Base-by-base conservation (phyloP, 208 protist genomes). In the Paratrypanosoma confusum region DNA sequence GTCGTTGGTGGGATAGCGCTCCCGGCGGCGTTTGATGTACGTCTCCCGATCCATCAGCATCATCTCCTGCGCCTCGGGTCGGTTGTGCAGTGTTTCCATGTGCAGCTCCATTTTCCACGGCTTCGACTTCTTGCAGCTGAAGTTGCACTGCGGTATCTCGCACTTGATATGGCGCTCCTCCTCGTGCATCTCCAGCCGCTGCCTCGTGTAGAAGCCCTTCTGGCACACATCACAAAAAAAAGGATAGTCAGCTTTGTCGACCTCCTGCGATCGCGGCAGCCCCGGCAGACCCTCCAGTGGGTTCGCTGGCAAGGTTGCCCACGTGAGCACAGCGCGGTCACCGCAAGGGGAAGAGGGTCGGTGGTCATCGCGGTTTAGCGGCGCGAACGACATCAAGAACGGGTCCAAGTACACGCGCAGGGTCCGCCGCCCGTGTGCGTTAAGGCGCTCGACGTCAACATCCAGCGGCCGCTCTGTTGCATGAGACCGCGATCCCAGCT, bases 51-150 rank as follows among this genome's bases (percentile, higher is more conserved):
- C 78, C 17, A 44, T 68, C 21, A 93, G 69, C 17, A 44, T 68
- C 21, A 93, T 66, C 47, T 89, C 67, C 2, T 80, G 84, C 6
- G 84, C 80, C 46, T 93, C 73, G 1, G 71, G 68, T 21, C 80
- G 76, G 36, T 85, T 79, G 59, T 93, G 84, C 40, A 93, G 65
- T 27, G 69, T 56, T 39, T 84, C 66, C 52, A 84, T 70, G 60
- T 93, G 84, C 64, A 81, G 64, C 48, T 93, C 71, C 84, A 93
- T 90, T 35, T 69, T 77, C 46, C 65, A 79, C 16, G 66, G 47
- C 43, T 81, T 81, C 29, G 51, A 49, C 13, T 57, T 57, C 29
- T 57, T 64, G 56, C 84, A 93, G 13, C 74, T 90, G 52, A 93
- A 93, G 33, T 50, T 37, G 60, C 84, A 93, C n/a, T 81, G 81